Conservation (phyloP, 2,329 filamentous ascomycete genomes). For the Bipolaris sorokiniana region DNA sequence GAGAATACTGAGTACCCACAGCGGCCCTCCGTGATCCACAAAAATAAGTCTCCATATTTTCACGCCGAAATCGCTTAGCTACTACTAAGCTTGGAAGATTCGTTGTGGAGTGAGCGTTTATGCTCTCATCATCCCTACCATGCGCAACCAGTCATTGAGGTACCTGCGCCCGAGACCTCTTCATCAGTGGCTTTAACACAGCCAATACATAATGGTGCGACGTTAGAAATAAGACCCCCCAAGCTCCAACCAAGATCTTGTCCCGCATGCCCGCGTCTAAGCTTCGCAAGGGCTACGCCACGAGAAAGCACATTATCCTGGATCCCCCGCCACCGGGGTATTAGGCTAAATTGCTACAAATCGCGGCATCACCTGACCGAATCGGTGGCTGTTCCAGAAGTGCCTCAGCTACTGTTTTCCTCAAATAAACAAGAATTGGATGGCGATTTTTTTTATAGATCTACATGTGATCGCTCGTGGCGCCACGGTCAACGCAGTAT, state of each 20-base stretch:
- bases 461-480: not conserved
- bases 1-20: not conserved
- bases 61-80: not conserved
- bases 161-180: not conserved
- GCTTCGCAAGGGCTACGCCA: slow-evolving; percentile 11
- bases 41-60: not conserved
- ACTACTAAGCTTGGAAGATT: slow-evolving; percentile 1
- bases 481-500: not conserved
- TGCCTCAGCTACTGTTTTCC: not conserved
- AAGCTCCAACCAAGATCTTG: slow-evolving; percentile 7
- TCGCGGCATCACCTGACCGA: slow-evolving; percentile 14
- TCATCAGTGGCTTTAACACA: not conserved
- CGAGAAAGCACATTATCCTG: slow-evolving; percentile 3
- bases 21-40: not conserved
- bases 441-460: slow-evolving; percentile 1
- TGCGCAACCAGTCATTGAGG: slow-evolving; percentile 2
- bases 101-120: not conserved
- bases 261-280: slow-evolving; percentile 11
- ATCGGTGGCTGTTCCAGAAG: slow-evolving; percentile 9
- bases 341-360: slow-evolving; percentile 19
- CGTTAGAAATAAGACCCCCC: slow-evolving; percentile 1
- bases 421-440: not conserved
- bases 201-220: slow-evolving; percentile 4
- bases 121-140: slow-evolving; percentile 1
- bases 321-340: slow-evolving; percentile 15